Evolutionary conservation across 2,329 filamentous ascomycete species (phyloP).

Genomic region (Alternaria arbusti): DNA sequence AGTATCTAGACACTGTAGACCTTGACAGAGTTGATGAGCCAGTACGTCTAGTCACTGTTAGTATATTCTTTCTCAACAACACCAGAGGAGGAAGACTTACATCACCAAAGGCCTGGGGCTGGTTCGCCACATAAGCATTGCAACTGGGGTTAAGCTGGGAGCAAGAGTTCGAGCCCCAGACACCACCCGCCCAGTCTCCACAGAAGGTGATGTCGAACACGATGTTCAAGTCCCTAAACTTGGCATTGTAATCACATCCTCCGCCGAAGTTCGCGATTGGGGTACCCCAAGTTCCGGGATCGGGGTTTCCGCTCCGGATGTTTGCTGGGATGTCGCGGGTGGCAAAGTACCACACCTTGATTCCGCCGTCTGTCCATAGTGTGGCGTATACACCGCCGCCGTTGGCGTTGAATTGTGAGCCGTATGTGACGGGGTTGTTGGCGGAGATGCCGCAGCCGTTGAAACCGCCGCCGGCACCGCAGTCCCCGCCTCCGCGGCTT

Average conservation of each 20-base stretch:
- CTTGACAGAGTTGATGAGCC: conserved; percentile 49
- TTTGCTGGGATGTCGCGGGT: conserved; percentile 50
- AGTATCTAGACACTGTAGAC: conserved; percentile 42
- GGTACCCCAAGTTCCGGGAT: conserved; percentile 52
- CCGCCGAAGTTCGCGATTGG: conserved; percentile 47
- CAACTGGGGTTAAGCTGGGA: conserved; percentile 42
- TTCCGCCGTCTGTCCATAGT: conserved; percentile 49
- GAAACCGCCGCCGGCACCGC: conserved; percentile 44
- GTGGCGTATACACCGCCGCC: conserved; percentile 54
- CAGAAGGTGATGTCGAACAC: conserved; percentile 62
- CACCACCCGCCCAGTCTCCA: conserved; percentile 61
- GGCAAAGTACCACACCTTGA: conserved; percentile 58
- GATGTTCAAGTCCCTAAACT: conserved; percentile 47
- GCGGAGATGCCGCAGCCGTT: conserved; percentile 42
- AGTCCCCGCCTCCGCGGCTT: conserved; percentile 39
- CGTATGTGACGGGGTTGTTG: conserved; percentile 40
- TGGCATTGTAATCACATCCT: conserved; percentile 46
- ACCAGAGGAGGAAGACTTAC: conserved; percentile 20
- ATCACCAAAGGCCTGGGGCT: conserved; percentile 47
- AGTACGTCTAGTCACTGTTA: conserved; percentile 40
- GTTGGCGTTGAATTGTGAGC: conserved; percentile 48
- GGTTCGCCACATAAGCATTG: conserved; percentile 46
- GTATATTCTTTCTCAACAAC: neutral
- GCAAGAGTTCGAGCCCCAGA: conserved; percentile 48
- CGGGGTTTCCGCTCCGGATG: conserved; percentile 49